Percentiles rank a stretch among this genome's conserved stretches.
phyloP scores from a whole-genome alignment of 371 early-diverging fungal genomes.

The Rozella allomycis region DNA sequence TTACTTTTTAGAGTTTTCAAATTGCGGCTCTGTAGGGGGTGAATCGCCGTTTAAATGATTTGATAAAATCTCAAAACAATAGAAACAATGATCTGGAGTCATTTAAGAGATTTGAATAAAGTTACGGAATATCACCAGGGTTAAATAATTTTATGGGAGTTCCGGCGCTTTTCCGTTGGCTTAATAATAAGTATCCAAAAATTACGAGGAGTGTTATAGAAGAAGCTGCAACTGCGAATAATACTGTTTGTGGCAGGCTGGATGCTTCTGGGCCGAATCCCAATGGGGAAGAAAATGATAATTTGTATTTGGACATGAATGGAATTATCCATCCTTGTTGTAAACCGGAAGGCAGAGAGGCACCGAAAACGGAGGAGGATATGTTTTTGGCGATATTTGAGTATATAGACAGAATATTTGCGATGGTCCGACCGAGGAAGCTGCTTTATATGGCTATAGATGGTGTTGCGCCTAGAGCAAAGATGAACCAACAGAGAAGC shows the following conservation, averaged over 20 bases:
- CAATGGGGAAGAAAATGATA: conserved; percentile 80
- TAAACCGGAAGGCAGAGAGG: conserved; percentile 73
- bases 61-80: conserved; percentile 45
- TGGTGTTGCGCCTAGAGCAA: conserved; percentile 98
- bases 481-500: conserved; percentile 98
- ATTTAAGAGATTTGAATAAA: no score
- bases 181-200: conserved; percentile 83
- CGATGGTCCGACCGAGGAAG: conserved; percentile 75
- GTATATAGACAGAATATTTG: conserved; percentile 83
- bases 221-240: conserved; percentile 37
- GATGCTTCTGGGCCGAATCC: conserved; percentile 80
- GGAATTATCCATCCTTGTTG: conserved; percentile 98
- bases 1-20: conserved; percentile 30
- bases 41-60: conserved; percentile 20
- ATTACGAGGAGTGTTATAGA: conserved; percentile 39
- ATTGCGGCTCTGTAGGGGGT: conserved; percentile 13
- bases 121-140: no score
- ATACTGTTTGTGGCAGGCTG: conserved; percentile 52
- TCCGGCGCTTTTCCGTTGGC: conserved; percentile 48
- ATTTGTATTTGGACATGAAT: conserved; percentile 97
- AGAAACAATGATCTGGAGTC: conserved; percentile 48
- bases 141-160: conserved; percentile 31
- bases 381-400: conserved; percentile 84
- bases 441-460: conserved; percentile 93
- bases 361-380: conserved; percentile 40